phyloP scores from a whole-genome alignment of 2,329 filamentous ascomycete genomes.

The Scytalidium lignicola region DNA sequence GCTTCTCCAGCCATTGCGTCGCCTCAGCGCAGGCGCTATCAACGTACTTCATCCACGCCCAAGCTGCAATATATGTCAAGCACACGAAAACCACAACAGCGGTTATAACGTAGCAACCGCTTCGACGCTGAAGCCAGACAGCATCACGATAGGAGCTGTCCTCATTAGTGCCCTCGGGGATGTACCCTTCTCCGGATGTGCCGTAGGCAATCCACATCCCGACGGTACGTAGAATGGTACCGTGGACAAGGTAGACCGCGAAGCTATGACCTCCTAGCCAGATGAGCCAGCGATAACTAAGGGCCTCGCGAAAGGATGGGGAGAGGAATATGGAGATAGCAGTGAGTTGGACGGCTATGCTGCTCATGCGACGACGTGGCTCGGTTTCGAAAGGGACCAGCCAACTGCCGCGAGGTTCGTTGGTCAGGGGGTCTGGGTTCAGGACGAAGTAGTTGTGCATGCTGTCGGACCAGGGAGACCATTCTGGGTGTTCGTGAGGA shows the following conservation, averaged over 20 bases:
- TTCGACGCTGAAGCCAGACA: conserved; percentile 21
- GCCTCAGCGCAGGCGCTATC: conserved; percentile 45
- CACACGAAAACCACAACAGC: conserved; percentile 40
- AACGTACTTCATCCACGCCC: conserved; percentile 46
- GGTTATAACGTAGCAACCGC: conserved; percentile 20
- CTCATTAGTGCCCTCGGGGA: conserved; percentile 29
- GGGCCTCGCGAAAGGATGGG: conserved; percentile 40
- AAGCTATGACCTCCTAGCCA: conserved; percentile 62
- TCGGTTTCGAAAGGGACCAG: conserved; percentile 33
- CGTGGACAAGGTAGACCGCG: conserved; percentile 60
- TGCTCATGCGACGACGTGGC: neutral
- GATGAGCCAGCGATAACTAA: conserved; percentile 48
- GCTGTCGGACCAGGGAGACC: conserved; percentile 47
- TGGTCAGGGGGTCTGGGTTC: conserved; percentile 41
- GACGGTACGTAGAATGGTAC: conserved; percentile 52
- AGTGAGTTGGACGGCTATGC: neutral
- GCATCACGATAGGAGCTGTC: conserved; percentile 31
- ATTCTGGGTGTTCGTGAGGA: conserved; percentile 50
- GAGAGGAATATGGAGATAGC: conserved; percentile 38
- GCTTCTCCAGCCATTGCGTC: conserved; percentile 33
- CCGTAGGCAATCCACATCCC: conserved; percentile 57
- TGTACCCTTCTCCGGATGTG: conserved; percentile 30
- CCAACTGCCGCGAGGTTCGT: conserved; percentile 45
- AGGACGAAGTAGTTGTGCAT: conserved; percentile 36
- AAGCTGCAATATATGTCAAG: conserved; percentile 39